phyloP scores from a whole-genome alignment of 2,329 filamentous ascomycete genomes.

The Harringtonia lauricola region DNA sequence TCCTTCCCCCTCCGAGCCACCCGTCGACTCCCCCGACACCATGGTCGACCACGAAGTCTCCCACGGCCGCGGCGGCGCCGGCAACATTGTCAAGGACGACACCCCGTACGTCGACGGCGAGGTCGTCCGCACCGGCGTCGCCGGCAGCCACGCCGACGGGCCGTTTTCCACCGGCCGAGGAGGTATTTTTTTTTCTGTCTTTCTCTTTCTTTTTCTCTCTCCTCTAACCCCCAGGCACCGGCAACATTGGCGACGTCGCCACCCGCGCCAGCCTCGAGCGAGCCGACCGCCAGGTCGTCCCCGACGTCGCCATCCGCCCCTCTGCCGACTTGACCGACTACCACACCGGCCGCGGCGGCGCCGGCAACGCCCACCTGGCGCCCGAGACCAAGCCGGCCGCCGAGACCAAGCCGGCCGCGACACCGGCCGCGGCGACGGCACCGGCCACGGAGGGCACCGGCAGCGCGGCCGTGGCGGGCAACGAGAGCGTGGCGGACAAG shows the following conservation, averaged over 20 bases:
- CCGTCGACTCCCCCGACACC: background rate
- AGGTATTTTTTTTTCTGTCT: conserved; percentile 27
- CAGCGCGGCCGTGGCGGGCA: conserved; percentile 11
- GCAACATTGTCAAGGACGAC: conserved; percentile 48
- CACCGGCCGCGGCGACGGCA: conserved; percentile 5
- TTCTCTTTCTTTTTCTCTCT: background rate
- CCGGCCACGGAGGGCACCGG: background rate
- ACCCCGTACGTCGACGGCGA: conserved; percentile 52
- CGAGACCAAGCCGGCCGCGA: conserved; percentile 16
- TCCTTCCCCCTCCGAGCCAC: too few relatives aligned
- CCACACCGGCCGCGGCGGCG: conserved; percentile 50
- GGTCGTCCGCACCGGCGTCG: conserved; percentile 42
- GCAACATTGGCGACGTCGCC: conserved; percentile 42
- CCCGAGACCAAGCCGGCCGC: conserved; percentile 15
- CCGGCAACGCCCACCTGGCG: conserved; percentile 40
- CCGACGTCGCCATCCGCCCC: conserved; percentile 38
- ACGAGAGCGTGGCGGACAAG: conserved; percentile 41
- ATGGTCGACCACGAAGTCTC: conserved; percentile 38
- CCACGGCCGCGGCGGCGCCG: conserved; percentile 49
- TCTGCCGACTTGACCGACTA: conserved; percentile 36
- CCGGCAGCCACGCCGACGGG: conserved; percentile 46
- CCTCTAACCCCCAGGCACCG: conserved; percentile 30
- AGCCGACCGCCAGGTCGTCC: conserved; percentile 40
- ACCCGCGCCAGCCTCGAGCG: conserved; percentile 26
- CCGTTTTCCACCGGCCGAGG: conserved; percentile 48